phyloP scores from a whole-genome alignment of 1,284 basidiomycete species.

The Ceraceosorus guamensis region DNA sequence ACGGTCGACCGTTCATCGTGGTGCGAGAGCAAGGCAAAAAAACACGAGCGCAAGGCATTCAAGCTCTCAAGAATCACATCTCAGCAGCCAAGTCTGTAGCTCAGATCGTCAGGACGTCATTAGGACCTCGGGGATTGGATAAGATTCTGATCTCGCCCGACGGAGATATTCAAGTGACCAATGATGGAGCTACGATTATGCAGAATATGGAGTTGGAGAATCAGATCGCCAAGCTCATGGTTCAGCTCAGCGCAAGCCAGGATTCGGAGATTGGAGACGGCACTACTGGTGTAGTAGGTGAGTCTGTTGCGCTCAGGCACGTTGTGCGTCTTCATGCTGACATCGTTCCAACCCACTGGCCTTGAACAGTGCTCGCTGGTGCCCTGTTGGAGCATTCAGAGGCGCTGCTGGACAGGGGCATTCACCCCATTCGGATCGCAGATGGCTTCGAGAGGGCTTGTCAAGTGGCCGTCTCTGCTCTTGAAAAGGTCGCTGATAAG shows the following conservation, averaged over 20 bases:
- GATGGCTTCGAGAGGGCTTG: constrained; percentile 97
- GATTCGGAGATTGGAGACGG: constrained; percentile 99
- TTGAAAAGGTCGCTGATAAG: constrained; percentile 85
- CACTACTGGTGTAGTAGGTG: constrained; percentile 95
- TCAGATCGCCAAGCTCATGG: constrained; percentile 94
- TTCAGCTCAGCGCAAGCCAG: constrained; percentile 93
- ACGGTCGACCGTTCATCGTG: constrained; percentile 94
- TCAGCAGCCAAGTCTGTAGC: constrained; percentile 81
- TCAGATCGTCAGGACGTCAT: constrained; percentile 88
- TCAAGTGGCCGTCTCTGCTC: constrained; percentile 74
- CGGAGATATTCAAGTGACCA: constrained; percentile 97
- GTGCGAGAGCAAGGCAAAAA: constrained; percentile 90
- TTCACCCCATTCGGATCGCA: constrained; percentile 96
- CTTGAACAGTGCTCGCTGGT: constrained; percentile 76
- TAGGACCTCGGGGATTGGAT: constrained; percentile 92
- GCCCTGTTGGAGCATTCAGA: constrained; percentile 80
- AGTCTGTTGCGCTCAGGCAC: constrained; percentile 46
- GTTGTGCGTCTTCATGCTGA: too few relatives aligned
- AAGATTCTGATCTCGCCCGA: constrained; percentile 98
- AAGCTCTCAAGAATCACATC: constrained; percentile 73
- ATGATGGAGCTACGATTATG: constrained; percentile 71
- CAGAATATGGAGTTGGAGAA: constrained; percentile 71
- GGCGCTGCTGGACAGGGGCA: constrained; percentile 86
- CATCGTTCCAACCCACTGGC: constrained; percentile 9
- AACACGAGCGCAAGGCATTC: constrained; percentile 84